Evolutionary conservation across 2,329 filamentous ascomycete species (phyloP).

Genomic region (Juglanconis sp.): DNA sequence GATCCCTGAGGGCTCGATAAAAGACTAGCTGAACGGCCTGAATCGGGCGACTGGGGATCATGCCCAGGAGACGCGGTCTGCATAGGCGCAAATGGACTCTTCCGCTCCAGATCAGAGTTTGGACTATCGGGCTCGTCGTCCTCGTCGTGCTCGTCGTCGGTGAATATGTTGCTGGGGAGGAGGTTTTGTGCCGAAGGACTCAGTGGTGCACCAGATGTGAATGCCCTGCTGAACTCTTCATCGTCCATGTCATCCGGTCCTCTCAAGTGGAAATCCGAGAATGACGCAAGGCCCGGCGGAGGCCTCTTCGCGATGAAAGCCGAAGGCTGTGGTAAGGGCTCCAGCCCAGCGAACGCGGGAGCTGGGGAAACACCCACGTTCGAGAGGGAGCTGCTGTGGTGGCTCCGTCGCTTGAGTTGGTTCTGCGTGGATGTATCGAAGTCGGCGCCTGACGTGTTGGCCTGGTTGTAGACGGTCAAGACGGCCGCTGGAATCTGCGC

Average conservation of each 20-base stretch:
- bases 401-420: constrained; percentile 47
- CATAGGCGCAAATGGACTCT: constrained; percentile 34
- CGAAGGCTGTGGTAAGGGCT: constrained; percentile 7
- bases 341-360: constrained; percentile 36
- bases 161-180: constrained; percentile 64
- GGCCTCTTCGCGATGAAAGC: constrained; percentile 6
- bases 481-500: constrained; percentile 29
- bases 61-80: constrained; percentile 33
- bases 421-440: constrained; percentile 40
- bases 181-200: constrained; percentile 74
- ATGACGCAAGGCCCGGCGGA: constrained; percentile 32
- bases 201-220: constrained; percentile 66
- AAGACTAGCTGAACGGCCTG: constrained; percentile 55
- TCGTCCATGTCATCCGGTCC: constrained; percentile 41
- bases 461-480: constrained; percentile 42
- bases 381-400: constrained; percentile 45
- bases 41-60: constrained; percentile 59
- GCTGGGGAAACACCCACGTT: constrained; percentile 40
- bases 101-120: constrained; percentile 27
- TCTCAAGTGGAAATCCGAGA: constrained; percentile 38
- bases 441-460: constrained; percentile 43
- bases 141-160: constrained; percentile 59
- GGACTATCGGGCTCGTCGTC: constrained; percentile 57
- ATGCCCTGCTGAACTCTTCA: constrained; percentile 59
- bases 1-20: constrained; percentile 63